Conservation (phyloP, 345 rosid species). For the Populus nigra region DNA sequence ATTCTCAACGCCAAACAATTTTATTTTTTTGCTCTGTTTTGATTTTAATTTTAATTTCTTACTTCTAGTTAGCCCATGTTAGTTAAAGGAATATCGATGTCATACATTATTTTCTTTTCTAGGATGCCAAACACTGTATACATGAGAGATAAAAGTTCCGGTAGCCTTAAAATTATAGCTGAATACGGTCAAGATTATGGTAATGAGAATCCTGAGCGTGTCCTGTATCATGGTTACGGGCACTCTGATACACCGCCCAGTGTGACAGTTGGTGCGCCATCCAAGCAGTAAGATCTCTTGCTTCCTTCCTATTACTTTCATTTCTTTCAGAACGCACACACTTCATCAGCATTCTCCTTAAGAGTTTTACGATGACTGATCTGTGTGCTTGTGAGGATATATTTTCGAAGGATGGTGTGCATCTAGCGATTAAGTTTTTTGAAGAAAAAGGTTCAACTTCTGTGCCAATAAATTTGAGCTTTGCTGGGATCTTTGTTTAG, state of each 20-base stretch:
- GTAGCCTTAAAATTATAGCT: slow-evolving; percentile 46
- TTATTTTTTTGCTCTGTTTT: too few relatives aligned
- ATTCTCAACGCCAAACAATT: too few relatives aligned
- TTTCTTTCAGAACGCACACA: background rate
- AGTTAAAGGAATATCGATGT: background rate
- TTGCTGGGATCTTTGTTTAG: background rate
- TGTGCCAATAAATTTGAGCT: background rate
- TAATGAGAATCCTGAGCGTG: slow-evolving; percentile 48
- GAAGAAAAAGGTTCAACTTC: background rate
- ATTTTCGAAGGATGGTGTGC: background rate
- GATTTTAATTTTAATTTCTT: background rate
- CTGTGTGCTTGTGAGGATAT: background rate
- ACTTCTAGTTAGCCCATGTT: background rate
- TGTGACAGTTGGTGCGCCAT: slow-evolving; percentile 17
- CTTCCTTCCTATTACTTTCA: background rate
- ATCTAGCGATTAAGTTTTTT: background rate
- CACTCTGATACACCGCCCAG: slow-evolving; percentile 53
- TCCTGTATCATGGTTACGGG: slow-evolving; percentile 59
- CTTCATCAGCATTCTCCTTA: background rate
- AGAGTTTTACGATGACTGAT: background rate
- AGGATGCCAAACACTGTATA: slow-evolving; percentile 59
- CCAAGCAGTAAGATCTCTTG: slow-evolving; percentile 39
- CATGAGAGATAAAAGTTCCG: slow-evolving; percentile 43
- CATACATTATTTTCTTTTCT: background rate
- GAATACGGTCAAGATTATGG: slow-evolving; percentile 68